phyloP scores from a whole-genome alignment of 768 basidiomycete genomes.

The Rhodotorula graminis region DNA sequence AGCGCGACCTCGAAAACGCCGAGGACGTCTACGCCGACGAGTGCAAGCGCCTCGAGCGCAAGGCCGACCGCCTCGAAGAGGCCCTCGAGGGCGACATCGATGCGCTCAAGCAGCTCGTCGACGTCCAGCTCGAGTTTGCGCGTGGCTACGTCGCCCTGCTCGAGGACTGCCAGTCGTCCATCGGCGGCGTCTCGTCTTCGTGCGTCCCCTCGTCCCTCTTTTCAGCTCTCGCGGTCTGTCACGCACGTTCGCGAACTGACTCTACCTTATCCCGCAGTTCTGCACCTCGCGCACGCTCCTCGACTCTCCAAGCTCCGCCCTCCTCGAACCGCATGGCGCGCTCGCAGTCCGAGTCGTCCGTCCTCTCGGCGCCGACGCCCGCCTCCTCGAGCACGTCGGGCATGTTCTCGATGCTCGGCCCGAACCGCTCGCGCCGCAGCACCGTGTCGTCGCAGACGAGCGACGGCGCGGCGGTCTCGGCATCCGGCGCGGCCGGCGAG shows the following conservation, averaged over 20 bases:
- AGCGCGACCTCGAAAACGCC: constrained; percentile 17
- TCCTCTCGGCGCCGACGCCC: neutral
- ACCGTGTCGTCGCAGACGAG: constrained; percentile 6
- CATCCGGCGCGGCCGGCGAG: neutral
- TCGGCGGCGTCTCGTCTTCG: neutral
- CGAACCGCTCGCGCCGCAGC: constrained; percentile 11
- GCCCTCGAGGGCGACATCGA: neutral
- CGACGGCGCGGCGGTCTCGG: neutral
- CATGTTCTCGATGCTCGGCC: constrained; percentile 18
- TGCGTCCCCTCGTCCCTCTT: neutral
- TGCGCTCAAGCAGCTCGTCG: constrained; percentile 5
- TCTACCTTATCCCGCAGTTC: too few species aligned
- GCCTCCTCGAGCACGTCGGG: neutral
- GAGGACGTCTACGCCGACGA: constrained; percentile 5
- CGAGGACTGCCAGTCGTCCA: neutral
- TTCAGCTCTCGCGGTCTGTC: too few species aligned
- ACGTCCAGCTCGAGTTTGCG: constrained; percentile 10
- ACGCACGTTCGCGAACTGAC: too few species aligned
- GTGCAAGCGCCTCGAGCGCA: neutral
- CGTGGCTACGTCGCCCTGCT: constrained; percentile 2
- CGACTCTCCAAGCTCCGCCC: neutral
- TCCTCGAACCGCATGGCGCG: constrained; percentile 21
- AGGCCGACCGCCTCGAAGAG: neutral
- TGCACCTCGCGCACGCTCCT: neutral
- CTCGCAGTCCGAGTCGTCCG: constrained; percentile 23